phyloP scores from a whole-genome alignment of 2,329 filamentous ascomycete genomes.

The Paecilomyces dactylethromorphus region DNA sequence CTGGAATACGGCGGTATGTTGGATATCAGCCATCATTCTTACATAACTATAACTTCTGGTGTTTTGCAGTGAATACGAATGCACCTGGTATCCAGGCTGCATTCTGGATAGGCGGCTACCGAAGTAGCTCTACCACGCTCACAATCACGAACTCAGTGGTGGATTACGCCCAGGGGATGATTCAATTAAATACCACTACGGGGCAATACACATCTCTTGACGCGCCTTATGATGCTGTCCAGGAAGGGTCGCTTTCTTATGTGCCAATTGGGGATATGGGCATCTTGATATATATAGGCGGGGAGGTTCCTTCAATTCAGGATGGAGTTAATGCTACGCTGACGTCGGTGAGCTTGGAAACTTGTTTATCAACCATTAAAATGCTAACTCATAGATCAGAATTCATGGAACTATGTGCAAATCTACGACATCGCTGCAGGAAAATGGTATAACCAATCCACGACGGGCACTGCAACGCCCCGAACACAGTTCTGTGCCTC shows the following conservation, averaged over 20 bases:
- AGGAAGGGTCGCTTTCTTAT: constrained; percentile 6
- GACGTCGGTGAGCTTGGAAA: too few species aligned
- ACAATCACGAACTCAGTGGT: constrained; percentile 7
- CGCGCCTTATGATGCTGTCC: constrained; percentile 1
- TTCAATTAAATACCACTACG: constrained; percentile 11
- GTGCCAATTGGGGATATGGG: constrained; percentile 6
- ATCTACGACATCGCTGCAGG: constrained; percentile 9
- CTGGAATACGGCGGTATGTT: constrained; percentile 6
- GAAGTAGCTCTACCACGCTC: constrained; percentile 5
- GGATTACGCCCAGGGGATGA: constrained; percentile 5
- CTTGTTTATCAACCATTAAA: too few species aligned
- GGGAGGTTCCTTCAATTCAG: constrained; percentile 9
- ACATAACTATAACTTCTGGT: too few species aligned
- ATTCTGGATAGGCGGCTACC: constrained; percentile 10
- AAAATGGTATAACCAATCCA: constrained; percentile 13
- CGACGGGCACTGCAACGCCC: constrained; percentile 6
- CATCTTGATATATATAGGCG: constrained; percentile 10
- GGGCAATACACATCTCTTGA: constrained; percentile 3
- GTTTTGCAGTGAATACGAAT: constrained; percentile 4
- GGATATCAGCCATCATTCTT: background rate
- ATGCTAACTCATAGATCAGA: background rate
- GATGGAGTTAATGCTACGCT: constrained; percentile 5
- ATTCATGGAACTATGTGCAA: constrained; percentile 8
- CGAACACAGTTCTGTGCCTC: constrained; percentile 11
- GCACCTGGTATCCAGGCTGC: constrained; percentile 6